Base-by-base conservation (phyloP, 2,329 filamentous ascomycete genomes). In the Rhynchosporium secalis region DNA sequence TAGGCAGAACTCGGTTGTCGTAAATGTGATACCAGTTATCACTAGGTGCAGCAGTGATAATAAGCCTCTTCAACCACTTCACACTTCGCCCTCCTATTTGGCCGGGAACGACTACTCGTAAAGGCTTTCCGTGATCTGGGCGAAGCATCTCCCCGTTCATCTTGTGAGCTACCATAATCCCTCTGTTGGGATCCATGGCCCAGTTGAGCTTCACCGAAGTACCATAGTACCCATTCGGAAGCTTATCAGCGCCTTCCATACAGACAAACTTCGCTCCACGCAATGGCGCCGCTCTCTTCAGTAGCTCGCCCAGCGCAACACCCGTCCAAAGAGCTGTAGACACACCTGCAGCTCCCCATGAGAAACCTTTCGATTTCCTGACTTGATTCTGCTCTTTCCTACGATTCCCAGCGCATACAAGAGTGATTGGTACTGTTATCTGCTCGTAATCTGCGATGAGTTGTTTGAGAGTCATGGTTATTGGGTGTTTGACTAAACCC, bases 11-110 rank as follows among this genome's bases (percentile, higher is more conserved):
- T 62, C 92, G 81, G 73, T 97, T 97, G 74, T 97, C 93, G 75
- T 95, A 93, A 65, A 96, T 92, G 75, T 97, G 93, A 71, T 96
- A 96, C 91, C 92, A 96, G 72, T 96, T 96, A 66, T 94, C 88
- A 72, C 92, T 96, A 0, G 92, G 92, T 29, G 82, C 79, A 9
- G 87, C 83, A 0, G 92, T 94, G 56, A 97, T 75, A 48, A 92
- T 89, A 64, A 97, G 83, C 67, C 82, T 87, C 78, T 88, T 94
- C 62, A 97, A 74, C 93, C 93, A 97, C 76, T 97, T 97, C 38
- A 97, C 92, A 74, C 91, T 96, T 66, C 93, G 83, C 0, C 92
- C 93, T 40, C 93, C 93, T 65, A 97, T 96, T 75, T 96, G 92
- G 0, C 93, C 93, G 0, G 93, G 93, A 3, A 97, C 90, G 7